These are phyloP conservation scores for Keithomyces neogunnii DNA, from an alignment of 2,329 filamentous ascomycete genomes.

Conservation along the genomic window DNA sequence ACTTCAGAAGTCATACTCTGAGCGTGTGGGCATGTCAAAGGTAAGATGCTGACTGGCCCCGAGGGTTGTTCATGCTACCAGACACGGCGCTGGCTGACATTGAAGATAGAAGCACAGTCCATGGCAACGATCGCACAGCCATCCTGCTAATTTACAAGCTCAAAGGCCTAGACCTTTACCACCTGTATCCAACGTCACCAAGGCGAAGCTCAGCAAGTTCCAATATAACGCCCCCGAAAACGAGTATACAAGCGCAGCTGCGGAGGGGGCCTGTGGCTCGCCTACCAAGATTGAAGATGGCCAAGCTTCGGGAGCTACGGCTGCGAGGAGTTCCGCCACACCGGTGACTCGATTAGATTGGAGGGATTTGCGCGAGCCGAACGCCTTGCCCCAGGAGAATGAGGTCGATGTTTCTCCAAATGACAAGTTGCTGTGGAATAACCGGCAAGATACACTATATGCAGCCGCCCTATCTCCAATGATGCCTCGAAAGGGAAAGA, in stretches of 20 bases:
- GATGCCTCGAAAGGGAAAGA: slow-evolving; percentile 45
- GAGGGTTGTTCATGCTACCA: slow-evolving; percentile 4
- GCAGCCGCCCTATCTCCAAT: slow-evolving; percentile 37
- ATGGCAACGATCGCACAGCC: slow-evolving; percentile 48
- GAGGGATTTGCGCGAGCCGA: slow-evolving; percentile 47
- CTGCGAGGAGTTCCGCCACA: slow-evolving; percentile 21
- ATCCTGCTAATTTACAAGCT: slow-evolving; percentile 31
- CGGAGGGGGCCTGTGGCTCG: slow-evolving; percentile 1
- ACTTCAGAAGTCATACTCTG: slow-evolving; percentile 34
- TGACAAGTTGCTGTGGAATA: slow-evolving; percentile 55
- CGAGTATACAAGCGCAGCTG: slow-evolving; percentile 10
- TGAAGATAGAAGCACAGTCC: slow-evolving; percentile 28
- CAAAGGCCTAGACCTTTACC: slow-evolving; percentile 30
- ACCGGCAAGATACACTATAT: slow-evolving; percentile 33
- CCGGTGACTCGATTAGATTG: slow-evolving; percentile 46
- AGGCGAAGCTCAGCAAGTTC: slow-evolving; percentile 53
- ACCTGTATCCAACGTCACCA: slow-evolving; percentile 49
- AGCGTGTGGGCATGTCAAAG: slow-evolving; percentile 22
- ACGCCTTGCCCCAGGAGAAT: slow-evolving; percentile 30
- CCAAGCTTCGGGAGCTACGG: background rate
- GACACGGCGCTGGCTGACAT: slow-evolving; percentile 2
- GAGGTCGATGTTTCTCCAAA: slow-evolving; percentile 46
- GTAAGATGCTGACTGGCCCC: slow-evolving; percentile 14
- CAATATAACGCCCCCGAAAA: slow-evolving; percentile 24
- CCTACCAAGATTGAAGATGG: slow-evolving; percentile 13